A percentile compares a stretch with the other conserved stretches of the same genome.
These are phyloP conservation scores for Trichomonascaceae sp. DNA, from an alignment of 1,139 yeast genomes.

Conservation along the genomic window DNA sequence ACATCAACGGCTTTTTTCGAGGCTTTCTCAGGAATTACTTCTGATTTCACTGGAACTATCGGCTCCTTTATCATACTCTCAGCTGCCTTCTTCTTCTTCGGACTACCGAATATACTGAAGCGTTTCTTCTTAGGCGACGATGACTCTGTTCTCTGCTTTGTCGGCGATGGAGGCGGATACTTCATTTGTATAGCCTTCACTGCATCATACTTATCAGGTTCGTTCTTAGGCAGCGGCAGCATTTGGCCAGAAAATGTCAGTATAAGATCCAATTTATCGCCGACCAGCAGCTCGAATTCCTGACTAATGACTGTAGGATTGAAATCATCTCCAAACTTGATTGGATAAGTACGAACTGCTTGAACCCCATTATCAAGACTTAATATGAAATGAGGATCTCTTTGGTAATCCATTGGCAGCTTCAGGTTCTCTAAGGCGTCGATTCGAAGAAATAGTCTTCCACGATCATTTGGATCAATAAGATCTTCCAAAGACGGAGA, in stretches of 20 bases:
- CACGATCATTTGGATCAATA: conserved; percentile 47
- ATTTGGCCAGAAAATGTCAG: conserved; percentile 55
- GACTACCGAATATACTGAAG: conserved; percentile 17
- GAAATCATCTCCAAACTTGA: conserved; percentile 39
- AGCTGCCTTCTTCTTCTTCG: conserved; percentile 16
- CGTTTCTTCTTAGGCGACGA: conserved; percentile 17
- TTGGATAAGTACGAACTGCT: conserved; percentile 67
- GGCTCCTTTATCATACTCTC: not conserved
- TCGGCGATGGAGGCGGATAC: conserved; percentile 5
- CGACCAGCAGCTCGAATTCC: conserved; percentile 77
- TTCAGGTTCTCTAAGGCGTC: conserved; percentile 52
- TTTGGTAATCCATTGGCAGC: conserved; percentile 43
- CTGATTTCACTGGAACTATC: not conserved
- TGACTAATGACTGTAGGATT: conserved; percentile 43
- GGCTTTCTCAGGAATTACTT: not conserved
- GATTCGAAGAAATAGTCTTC: conserved; percentile 68
- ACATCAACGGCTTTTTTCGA: conserved; percentile 17
- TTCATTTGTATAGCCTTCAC: not conserved
- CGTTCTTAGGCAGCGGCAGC: conserved; percentile 14
- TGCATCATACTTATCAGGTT: not conserved
- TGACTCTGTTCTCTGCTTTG: conserved; percentile 9
- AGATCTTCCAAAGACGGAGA: conserved; percentile 19
- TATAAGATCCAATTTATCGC: conserved; percentile 54
- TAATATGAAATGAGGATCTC: conserved; percentile 48
- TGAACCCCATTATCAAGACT: conserved; percentile 87